Evolutionary conservation across 768 basidiomycete genomes (phyloP).

Genomic region (Lactarius trivialis): DNA sequence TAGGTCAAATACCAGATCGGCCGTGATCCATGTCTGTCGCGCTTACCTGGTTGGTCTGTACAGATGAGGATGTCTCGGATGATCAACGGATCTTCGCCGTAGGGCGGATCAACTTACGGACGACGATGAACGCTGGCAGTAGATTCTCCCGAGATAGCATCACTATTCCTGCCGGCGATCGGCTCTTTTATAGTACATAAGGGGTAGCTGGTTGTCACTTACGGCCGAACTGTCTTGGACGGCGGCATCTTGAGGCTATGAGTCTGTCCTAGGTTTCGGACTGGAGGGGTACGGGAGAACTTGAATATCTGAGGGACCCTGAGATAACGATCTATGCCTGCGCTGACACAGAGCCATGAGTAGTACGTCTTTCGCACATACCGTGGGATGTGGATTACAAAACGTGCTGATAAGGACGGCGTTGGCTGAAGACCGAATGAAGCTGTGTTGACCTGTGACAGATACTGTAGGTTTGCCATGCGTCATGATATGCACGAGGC

Average conservation of each 20-base stretch:
- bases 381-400: neutral
- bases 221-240: neutral
- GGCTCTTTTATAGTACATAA: neutral
- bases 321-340: neutral
- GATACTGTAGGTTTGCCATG: neutral
- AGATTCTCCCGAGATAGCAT: neutral
- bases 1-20: neutral
- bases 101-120: neutral
- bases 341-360: neutral
- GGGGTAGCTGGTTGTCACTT: neutral
- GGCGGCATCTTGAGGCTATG: neutral
- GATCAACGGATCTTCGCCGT: neutral
- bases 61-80: neutral
- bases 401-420: neutral
- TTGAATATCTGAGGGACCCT: neutral
- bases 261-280: neutral
- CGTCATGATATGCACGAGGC: neutral
- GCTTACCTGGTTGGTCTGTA: neutral
- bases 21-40: neutral
- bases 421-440: neutral
- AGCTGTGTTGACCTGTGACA: neutral
- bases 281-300: neutral
- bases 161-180: neutral
- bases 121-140: neutral
- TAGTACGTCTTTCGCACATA: neutral